Conservation (phyloP, 257 asterid genomes). For the Leptodermis oblonga region DNA sequence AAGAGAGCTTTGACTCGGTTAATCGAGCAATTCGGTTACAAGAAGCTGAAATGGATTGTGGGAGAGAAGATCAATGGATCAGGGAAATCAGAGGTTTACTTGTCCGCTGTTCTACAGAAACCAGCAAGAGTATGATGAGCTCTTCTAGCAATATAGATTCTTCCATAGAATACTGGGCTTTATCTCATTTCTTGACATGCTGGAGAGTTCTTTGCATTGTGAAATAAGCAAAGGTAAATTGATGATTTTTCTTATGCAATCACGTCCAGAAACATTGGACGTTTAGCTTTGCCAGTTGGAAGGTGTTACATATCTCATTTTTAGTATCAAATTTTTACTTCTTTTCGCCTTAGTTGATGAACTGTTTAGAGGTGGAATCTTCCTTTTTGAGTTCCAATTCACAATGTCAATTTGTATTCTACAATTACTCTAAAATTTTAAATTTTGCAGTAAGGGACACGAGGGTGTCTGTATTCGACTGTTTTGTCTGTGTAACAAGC, state of each 20-base stretch:
- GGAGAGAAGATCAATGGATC: slow-evolving; percentile 68
- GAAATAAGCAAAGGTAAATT: slow-evolving; percentile 28
- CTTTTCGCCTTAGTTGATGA: slow-evolving; percentile 11
- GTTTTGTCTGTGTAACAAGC: not conserved
- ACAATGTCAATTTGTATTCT: slow-evolving; percentile 19
- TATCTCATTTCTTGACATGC: slow-evolving; percentile 17
- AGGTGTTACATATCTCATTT: slow-evolving; percentile 12
- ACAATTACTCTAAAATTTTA: not conserved
- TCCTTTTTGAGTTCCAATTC: not conserved
- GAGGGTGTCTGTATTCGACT: not conserved
- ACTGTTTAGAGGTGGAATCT: slow-evolving; percentile 9
- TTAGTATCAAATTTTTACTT: slow-evolving; percentile 20
- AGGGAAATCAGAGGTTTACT: slow-evolving; percentile 61
- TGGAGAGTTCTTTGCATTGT: slow-evolving; percentile 29
- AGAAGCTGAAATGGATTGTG: slow-evolving; percentile 82
- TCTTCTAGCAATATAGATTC: slow-evolving; percentile 18
- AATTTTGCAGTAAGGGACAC: not conserved
- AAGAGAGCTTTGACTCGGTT: slow-evolving; percentile 53
- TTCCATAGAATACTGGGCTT: slow-evolving; percentile 18
- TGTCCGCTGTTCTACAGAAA: slow-evolving; percentile 75
- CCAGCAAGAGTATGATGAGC: slow-evolving; percentile 51
- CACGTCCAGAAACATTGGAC: not conserved
- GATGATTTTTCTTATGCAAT: slow-evolving; percentile 15
- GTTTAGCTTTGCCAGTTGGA: slow-evolving; percentile 18
- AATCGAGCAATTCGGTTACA: slow-evolving; percentile 76